Percentiles rank a stretch among this genome's conserved stretches.
phyloP scores from a whole-genome alignment of 1,284 basidiomycete species.

The Cryptococcus sp. region DNA sequence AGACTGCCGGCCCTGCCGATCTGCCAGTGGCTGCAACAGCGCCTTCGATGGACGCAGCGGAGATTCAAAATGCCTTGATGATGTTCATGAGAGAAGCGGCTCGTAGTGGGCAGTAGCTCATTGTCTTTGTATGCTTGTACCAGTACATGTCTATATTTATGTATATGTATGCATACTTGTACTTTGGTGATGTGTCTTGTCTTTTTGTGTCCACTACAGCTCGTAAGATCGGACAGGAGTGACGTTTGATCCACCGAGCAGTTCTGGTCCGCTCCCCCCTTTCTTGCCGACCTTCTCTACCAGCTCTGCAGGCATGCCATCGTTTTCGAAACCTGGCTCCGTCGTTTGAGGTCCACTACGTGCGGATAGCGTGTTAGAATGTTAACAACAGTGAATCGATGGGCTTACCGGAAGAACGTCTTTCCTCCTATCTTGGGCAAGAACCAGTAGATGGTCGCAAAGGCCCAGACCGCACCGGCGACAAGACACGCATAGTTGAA shows the following conservation, averaged over 20 bases:
- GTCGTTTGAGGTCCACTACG: constrained; percentile 11
- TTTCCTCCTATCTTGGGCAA: constrained; percentile 43
- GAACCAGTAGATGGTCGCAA: constrained; percentile 39
- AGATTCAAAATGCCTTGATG: constrained; percentile 13
- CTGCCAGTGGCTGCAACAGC: neutral
- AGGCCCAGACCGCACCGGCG: constrained; percentile 38
- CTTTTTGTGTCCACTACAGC: neutral
- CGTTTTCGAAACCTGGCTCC: neutral
- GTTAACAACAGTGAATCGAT: neutral
- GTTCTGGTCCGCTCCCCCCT: neutral
- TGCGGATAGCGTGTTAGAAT: neutral
- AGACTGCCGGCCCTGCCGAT: too few relatives aligned
- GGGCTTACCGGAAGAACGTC: constrained; percentile 41
- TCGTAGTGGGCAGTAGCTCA: neutral
- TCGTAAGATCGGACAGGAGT: constrained; percentile 6
- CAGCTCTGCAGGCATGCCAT: too few relatives aligned
- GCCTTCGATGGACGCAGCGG: neutral
- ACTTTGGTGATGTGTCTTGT: too few relatives aligned
- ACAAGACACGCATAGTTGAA: constrained; percentile 48
- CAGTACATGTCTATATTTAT: neutral
- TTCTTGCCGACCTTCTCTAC: too few relatives aligned
- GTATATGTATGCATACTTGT: too few relatives aligned
- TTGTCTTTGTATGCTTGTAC: neutral
- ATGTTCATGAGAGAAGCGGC: constrained; percentile 14
- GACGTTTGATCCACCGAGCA: constrained; percentile 6